phyloP scores from a whole-genome alignment of 163 green algal species.

The Chlorella variabilis region DNA sequence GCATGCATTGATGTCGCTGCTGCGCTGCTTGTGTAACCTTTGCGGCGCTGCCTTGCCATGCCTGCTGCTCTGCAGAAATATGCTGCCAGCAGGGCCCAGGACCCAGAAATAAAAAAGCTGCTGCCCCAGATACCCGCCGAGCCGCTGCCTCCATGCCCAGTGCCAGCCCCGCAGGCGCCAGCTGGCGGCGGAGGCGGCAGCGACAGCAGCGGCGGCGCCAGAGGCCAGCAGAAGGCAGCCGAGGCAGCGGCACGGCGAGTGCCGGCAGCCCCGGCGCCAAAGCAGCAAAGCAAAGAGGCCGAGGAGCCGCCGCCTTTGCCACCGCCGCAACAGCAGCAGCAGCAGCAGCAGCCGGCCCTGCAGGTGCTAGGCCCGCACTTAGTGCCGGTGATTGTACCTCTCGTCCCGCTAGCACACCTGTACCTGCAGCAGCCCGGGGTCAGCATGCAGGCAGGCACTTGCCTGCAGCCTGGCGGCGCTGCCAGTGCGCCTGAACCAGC shows the following conservation, averaged over 20 bases:
- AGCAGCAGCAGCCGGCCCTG: background rate
- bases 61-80: constrained; percentile 19
- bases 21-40: no score
- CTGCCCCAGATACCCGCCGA: background rate
- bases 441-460: no score
- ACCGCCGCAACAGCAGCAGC: background rate
- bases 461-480: background rate
- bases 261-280: no score
- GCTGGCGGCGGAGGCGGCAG: background rate
- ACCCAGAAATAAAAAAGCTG: background rate
- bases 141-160: background rate
- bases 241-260: no score
- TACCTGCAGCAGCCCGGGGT: no score
- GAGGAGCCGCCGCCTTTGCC: background rate
- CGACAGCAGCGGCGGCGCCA: background rate
- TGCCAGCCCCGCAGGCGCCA: no score
- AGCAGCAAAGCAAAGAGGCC: no score
- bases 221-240: no score
- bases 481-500: background rate
- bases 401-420: no score
- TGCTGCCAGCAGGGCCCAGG: background rate
- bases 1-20: no score
- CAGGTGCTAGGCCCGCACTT: background rate
- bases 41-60: no score
- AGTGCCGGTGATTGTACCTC: no score